Conservation (phyloP, 768 basidiomycete species). For the Suillus bovinus region DNA sequence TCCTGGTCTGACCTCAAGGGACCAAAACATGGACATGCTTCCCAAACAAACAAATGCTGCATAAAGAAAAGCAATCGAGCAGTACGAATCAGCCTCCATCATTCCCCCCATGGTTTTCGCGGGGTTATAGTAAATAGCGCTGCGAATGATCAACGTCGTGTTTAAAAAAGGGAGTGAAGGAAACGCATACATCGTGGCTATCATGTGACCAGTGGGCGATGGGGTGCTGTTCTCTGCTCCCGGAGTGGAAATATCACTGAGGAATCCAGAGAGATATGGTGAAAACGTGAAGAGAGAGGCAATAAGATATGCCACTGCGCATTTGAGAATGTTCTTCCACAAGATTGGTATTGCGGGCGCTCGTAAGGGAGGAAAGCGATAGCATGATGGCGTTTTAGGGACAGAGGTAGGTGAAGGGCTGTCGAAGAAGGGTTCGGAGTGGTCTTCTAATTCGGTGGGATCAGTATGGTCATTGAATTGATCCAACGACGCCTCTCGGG, state of each 20-base stretch:
- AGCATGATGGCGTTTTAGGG: conserved; percentile 14
- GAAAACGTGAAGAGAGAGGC: conserved; percentile 93
- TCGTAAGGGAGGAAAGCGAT: conserved; percentile 16
- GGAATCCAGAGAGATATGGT: conserved; percentile 65
- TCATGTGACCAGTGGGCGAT: conserved; percentile 84
- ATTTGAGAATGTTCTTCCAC: conserved; percentile 83
- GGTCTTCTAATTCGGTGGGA: conserved; percentile 9
- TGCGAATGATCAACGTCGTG: conserved; percentile 24
- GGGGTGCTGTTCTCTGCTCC: conserved; percentile 50
- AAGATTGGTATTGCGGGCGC: conserved; percentile 47
- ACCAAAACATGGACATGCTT: conserved; percentile 80
- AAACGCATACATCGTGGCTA: conserved; percentile 82
- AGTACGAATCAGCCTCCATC: conserved; percentile 88
- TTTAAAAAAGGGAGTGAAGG: background rate
- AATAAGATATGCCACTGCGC: conserved; percentile 86
- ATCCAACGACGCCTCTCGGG: background rate
- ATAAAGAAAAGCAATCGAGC: conserved; percentile 66
- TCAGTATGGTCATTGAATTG: background rate
- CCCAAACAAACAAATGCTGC: conserved; percentile 71
- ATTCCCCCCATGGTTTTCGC: conserved; percentile 92
- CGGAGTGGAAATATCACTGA: conserved; percentile 60
- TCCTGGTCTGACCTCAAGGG: conserved; percentile 68
- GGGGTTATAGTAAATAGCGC: conserved; percentile 89
- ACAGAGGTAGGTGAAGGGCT: conserved; percentile 11
- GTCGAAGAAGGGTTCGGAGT: conserved; percentile 17